Evolutionary conservation across 768 basidiomycete genomes (phyloP), one percentile per base, ranked within the genome.

Genomic region (Psilocybe sp.): DNA sequence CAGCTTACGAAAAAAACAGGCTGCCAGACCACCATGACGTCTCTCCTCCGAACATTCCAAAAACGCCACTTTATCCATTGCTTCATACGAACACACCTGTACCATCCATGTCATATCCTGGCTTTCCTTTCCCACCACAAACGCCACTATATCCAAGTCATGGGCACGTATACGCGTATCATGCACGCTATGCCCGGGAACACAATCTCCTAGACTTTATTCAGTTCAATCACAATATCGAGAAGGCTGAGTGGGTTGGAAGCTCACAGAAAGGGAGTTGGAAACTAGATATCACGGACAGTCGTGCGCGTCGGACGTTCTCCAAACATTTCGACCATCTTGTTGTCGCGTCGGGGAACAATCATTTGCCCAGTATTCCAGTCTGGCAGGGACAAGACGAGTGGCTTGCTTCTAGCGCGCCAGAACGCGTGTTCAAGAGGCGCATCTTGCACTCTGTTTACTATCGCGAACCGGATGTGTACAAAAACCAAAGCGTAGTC

Each of bases 101-200:
- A 3, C 81, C 81, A 1, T 72, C 70, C 8, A 83, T 83, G 80
- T 76, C 81, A 0, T 80, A 75, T 55, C 80, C 80, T n/a, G 60
- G 67, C 7, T 77, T 80, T 60, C 74, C 81, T 0, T 83, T 77
- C 47, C 75, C 72, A 0, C 75, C 74, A 0, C 66, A 68, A 5
- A 81, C 79, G 4, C 72, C 77, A 2, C 66, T 85, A 5, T 82
- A 71, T 57, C 74, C 82, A 1, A 63, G 65, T 2, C 76, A 80
- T 49, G 68, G 77, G 42, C 59, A 71, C 46, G 62, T 84, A 11
- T 60, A 69, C 35, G 59, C 64, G 18, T 84, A 84, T 52, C 80
- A 81, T 50, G 60, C 47, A 9, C 64, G 73, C 18, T 79, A 73
- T 55, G 74, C 72, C 9, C 51, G 51, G 1, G 64, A 70, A 15